Evolutionary conservation across 1,284 basidiomycete genomes (phyloP), one percentile per base, ranked within the genome.

Genomic region (Hortiboletus rubellus): DNA sequence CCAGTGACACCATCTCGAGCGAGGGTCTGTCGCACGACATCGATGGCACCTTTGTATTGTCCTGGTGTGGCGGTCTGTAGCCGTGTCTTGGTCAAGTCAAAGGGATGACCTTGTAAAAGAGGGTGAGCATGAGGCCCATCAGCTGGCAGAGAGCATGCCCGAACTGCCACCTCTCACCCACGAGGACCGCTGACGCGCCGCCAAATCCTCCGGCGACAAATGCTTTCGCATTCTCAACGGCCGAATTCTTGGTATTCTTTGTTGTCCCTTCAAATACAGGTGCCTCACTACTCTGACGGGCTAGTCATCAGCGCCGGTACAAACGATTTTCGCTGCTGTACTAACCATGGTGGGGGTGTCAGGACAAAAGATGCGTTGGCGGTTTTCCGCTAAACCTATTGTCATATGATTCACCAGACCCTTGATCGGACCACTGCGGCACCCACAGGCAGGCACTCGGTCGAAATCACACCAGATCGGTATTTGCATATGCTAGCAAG

Each of bases 21-120:
- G 55, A 98, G 67, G 1, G 91, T 91, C 79, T 94, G 93, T 74
- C 85, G 89, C 46, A 98, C 94, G 18, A 97, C 96, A 77, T 99
- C 96, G 27, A 98, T 66, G 3, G 92, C 93, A 46, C 97, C 95
- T 24, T 83, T 95, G 77, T 99, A 99, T 49, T 86, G 83, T 7
- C 97, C 96, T 18, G 91, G 86, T 15, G 87, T 66, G 7, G 97
- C 96, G 9, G 97, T 99, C 77, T 99, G 97, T 64, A 99, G 76
- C 56, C 95, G 84, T 34, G 95, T 98, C 81, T 98, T 98, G 59
- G 93, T 97, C 65, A 99, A 79, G 77, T 99, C 96, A 72, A 99
- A 99, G 9, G 96, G 96, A 70, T 99, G 97, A 6, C 96, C 96
- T 91, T 64, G 27, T 42, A 50, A 62, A 62, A 22, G 46, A 50